These are phyloP conservation scores for Pseudocercospora macadamiae DNA, from an alignment of 2,329 filamentous ascomycete species.

Conservation along the genomic window DNA sequence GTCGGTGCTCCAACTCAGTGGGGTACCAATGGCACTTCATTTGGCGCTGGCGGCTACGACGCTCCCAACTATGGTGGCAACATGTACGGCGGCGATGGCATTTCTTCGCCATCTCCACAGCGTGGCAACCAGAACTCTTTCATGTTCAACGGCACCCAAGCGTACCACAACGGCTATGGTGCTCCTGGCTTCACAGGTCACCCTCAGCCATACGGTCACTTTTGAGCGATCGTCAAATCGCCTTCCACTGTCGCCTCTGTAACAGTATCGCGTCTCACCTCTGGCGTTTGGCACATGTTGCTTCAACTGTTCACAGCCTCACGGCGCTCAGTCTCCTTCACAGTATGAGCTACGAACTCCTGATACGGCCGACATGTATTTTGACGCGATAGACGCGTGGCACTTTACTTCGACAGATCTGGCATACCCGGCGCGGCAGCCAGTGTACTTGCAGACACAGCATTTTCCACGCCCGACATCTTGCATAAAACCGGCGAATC, in stretches of 20 bases:
- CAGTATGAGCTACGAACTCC: constrained; percentile 26
- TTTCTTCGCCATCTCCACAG: constrained; percentile 36
- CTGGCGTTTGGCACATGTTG: constrained; percentile 15
- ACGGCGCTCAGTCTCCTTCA: constrained; percentile 17
- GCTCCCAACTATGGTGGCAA: constrained; percentile 18
- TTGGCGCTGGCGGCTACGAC: constrained; percentile 20
- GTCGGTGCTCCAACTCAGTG: constrained; percentile 31
- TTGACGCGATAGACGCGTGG: constrained; percentile 18
- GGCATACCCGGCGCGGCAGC: constrained; percentile 19
- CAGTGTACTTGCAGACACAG: constrained; percentile 12
- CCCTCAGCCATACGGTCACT: constrained; percentile 31
- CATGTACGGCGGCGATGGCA: constrained; percentile 24
- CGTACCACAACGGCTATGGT: constrained; percentile 29
- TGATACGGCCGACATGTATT: constrained; percentile 24
- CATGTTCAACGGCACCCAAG: constrained; percentile 23
- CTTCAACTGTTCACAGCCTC: constrained; percentile 19
- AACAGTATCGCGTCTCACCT: constrained; percentile 24
- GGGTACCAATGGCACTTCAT: constrained; percentile 20
- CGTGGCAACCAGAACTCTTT: constrained; percentile 30
- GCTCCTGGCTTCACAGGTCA: constrained; percentile 24
- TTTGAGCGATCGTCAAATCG: constrained; percentile 24
- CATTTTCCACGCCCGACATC: constrained; percentile 17
- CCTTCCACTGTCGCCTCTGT: constrained; percentile 11
- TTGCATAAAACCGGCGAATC: constrained; percentile 20
- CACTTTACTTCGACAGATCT: constrained; percentile 20